Conservation (phyloP, 2,329 filamentous ascomycete genomes). For the Aquanectria penicillioides region DNA sequence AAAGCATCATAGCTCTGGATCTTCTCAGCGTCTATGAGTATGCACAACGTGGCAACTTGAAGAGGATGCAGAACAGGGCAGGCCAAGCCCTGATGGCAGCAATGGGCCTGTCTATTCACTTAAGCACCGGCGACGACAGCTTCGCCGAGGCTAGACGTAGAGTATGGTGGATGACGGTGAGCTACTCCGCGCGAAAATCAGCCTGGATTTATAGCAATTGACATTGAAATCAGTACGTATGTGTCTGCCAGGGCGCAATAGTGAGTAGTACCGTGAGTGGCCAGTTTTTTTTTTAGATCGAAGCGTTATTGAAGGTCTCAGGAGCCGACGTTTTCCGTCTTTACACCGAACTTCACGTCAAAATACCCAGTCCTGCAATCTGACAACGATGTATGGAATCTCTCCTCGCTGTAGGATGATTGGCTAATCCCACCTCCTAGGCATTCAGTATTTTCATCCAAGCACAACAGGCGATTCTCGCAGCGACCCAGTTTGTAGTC, state of each 20-base stretch:
- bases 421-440: neutral
- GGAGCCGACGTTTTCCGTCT: neutral
- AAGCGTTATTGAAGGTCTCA: neutral
- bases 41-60: neutral
- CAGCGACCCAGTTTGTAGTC: neutral
- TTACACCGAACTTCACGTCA: neutral
- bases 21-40: neutral
- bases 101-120: neutral
- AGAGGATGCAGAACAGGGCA: neutral
- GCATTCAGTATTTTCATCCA: neutral
- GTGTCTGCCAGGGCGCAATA: neutral
- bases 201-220: too few relatives aligned
- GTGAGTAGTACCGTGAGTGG: neutral
- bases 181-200: too few relatives aligned
- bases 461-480: neutral
- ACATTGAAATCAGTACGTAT: neutral
- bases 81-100: neutral
- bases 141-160: neutral
- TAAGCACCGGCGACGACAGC: neutral
- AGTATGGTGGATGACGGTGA: neutral
- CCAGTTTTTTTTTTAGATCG: neutral
- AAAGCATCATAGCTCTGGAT: neutral
- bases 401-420: rapidly evolving
- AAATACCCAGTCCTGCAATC: neutral
- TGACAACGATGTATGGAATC: neutral